These are phyloP conservation scores for Candida vaughaniae DNA, from an alignment of 805 yeast genomes.

Conservation along the genomic window DNA sequence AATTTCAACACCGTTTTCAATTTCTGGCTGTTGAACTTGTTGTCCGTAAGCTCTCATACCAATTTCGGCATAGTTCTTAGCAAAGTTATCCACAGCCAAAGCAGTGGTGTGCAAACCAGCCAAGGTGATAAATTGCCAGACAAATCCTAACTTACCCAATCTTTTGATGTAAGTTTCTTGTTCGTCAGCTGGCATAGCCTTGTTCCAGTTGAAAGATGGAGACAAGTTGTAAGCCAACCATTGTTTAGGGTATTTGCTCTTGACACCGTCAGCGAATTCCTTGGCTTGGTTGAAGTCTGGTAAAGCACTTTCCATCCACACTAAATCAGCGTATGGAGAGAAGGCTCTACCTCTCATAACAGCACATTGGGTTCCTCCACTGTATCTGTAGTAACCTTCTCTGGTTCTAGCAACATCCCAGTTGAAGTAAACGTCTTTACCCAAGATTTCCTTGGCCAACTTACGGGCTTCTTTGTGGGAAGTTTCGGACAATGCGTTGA, in stretches of 20 bases:
- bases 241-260: conserved; percentile 76
- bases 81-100: conserved; percentile 81
- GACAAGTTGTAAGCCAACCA: conserved; percentile 97
- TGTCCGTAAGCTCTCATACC: conserved; percentile 98
- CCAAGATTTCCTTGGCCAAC: conserved; percentile 71
- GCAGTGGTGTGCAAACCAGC: conserved; percentile 98
- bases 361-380: conserved; percentile 96
- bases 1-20: conserved; percentile 86
- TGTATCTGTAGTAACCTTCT: conserved; percentile 95
- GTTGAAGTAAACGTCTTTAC: conserved; percentile 82
- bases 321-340: conserved; percentile 92
- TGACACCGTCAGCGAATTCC: conserved; percentile 92
- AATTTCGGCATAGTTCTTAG: conserved; percentile 69
- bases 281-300: conserved; percentile 93
- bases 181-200: conserved; percentile 83
- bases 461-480: conserved; percentile 79
- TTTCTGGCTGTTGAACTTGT: conserved; percentile 81
- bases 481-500: conserved; percentile 71
- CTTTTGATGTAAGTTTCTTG: conserved; percentile 89
- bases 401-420: conserved; percentile 95
- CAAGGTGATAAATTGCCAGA: conserved; percentile 96
- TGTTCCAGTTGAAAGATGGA: conserved; percentile 97
- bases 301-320: conserved; percentile 97
- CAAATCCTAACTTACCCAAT: conserved; percentile 84
- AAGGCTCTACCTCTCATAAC: conserved; percentile 94